A percentile compares a stretch with the other conserved stretches of the same genome.
Conservation (phyloP, 2,329 filamentous ascomycete species). For the Drechslerella stenobrocha region DNA sequence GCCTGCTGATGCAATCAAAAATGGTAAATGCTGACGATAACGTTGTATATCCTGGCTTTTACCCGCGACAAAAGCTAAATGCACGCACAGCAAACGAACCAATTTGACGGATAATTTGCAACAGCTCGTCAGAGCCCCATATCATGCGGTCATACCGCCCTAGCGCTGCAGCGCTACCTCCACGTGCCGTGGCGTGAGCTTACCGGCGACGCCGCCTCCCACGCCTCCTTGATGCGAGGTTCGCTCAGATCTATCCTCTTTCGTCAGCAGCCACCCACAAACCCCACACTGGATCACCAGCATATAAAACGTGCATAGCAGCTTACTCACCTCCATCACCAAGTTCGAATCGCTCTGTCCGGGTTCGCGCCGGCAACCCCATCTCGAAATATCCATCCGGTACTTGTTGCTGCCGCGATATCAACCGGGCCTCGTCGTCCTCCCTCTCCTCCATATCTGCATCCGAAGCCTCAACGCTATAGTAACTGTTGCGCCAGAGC, state of each 20-base stretch:
- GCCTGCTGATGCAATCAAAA: no score
- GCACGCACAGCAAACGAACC: no score
- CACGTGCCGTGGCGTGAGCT: constrained; percentile 13
- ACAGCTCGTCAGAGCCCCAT: no score
- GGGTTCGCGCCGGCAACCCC: constrained; percentile 25
- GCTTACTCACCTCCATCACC: constrained; percentile 14
- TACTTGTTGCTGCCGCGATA: constrained; percentile 13
- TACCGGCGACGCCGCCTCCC: constrained; percentile 12
- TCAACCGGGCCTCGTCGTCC: constrained; percentile 33
- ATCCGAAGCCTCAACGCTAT: constrained; percentile 33
- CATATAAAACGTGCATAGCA: neutral
- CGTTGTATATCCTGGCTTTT: no score
- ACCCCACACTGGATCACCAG: neutral
- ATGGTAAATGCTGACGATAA: no score
- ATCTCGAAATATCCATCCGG: constrained; percentile 37
- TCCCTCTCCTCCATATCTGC: constrained; percentile 29
- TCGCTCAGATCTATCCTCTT: constrained; percentile 27
- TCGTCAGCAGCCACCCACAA: neutral
- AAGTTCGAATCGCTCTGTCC: constrained; percentile 26
- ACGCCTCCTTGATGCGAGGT: constrained; percentile 4
- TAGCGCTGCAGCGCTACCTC: no score
- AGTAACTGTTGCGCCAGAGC: constrained; percentile 34
- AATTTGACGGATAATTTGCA: no score
- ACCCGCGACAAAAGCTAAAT: no score
- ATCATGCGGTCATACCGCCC: no score